Base-by-base conservation (phyloP, 345 rosid species). In the Pseudoturritis turrita region DNA sequence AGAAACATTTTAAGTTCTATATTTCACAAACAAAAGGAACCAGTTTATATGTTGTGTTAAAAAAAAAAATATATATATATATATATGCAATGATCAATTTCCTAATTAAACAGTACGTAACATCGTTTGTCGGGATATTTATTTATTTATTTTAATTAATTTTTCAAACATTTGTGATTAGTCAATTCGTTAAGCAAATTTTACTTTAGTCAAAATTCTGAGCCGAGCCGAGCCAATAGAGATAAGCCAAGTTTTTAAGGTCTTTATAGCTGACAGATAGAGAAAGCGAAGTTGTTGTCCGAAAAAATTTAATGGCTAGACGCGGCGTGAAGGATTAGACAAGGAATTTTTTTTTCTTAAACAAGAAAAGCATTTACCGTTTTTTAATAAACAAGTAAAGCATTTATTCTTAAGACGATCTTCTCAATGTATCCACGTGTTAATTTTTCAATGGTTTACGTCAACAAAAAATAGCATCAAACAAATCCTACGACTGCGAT, bases 251-350 rank as follows among this genome's bases (percentile, higher is more conserved):
- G 15, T 4, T 50, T 33, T n/a, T 11, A 62, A 46, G n/a, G n/a
- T n/a, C 5, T 29, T 11, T 6, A 25, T 18, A 64, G 71, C 50
- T 73, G 45, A 67, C 31, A 74, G 73, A 59, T 19, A 58, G 62
- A 58, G 62, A 74, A 67, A 66, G 73, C 67, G 59, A 74, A 29
- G 68, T 66, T 19, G 67, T 66, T 46, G 68, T 59, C 54, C 41
- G 47, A 66, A 65, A 66, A 2, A 3, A 11, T 46, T 25, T 22
- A 65, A 68, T 75, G 56, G 73, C 54, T 75, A 75, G 74, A 75
- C 79, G 74, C 79, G 74, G 74, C 79, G 79, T 75, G 79, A 68
- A 75, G 79, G 74, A 68, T 75, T 75, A 75, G 79, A 52, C 70
- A 75, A 68, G 33, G 79, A 36, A 68, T 68, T 75, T 53, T 52